Conservation (phyloP, 768 basidiomycete species). For the Gloeostereum incarnatum region DNA sequence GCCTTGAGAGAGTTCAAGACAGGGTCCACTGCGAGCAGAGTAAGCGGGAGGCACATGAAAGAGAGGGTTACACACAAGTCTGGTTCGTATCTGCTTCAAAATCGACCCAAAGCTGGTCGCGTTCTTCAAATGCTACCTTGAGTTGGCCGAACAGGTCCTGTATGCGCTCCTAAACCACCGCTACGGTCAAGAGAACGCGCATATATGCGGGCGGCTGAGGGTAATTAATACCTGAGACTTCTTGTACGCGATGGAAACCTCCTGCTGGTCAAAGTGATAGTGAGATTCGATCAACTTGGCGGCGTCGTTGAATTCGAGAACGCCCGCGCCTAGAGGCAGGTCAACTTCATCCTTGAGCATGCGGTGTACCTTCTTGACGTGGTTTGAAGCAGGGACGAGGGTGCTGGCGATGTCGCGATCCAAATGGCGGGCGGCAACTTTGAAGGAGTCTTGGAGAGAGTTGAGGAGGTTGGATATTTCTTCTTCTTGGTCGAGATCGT, state of each 20-base stretch:
- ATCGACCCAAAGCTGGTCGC: slow-evolving; percentile 41
- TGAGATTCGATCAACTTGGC: slow-evolving; percentile 43
- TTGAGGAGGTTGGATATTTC: slow-evolving; percentile 26
- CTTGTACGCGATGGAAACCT: slow-evolving; percentile 25
- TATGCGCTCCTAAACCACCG: slow-evolving; percentile 27
- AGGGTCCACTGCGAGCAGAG: slow-evolving; percentile 27
- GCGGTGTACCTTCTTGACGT: slow-evolving; percentile 30
- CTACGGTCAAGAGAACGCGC: slow-evolving; percentile 2
- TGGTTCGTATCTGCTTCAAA: slow-evolving; percentile 34
- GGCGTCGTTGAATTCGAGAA: slow-evolving; percentile 44
- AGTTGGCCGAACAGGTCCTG: slow-evolving; percentile 33
- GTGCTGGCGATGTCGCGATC: slow-evolving; percentile 31
- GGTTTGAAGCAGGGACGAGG: slow-evolving; percentile 38
- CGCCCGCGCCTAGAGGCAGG: slow-evolving; percentile 25
- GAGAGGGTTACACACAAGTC: slow-evolving; percentile 29
- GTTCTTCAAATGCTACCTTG: slow-evolving; percentile 33
- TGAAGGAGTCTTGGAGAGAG: slow-evolving; percentile 32
- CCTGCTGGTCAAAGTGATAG: slow-evolving; percentile 32
- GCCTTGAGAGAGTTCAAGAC: slow-evolving; percentile 30
- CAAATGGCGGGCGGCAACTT: slow-evolving; percentile 23
- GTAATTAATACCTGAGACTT: slow-evolving; percentile 39
- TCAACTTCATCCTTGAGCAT: slow-evolving; percentile 29
- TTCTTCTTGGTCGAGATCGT: slow-evolving; percentile 17
- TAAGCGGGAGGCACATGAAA: slow-evolving; percentile 5
- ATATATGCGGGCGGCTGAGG: slow-evolving; percentile 7